Base-by-base conservation (phyloP, 208 protist genomes). In the Leishmania tropica region DNA sequence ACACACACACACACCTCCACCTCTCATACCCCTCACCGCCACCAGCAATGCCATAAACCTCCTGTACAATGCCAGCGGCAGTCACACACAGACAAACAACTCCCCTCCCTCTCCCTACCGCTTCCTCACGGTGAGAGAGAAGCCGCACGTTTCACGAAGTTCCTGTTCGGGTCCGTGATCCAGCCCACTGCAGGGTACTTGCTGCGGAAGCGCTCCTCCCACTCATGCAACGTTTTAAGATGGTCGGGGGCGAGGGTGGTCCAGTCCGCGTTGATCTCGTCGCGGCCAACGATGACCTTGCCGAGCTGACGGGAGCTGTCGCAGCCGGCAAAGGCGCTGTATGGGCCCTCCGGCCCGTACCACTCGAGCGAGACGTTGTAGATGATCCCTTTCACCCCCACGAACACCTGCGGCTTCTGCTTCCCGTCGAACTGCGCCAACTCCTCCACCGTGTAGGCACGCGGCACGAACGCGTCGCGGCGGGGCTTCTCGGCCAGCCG, bases 251-350 rank as follows among this genome's bases (percentile, higher is more conserved):
- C 86, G 13, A 98, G 93, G n/a, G 80, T 89, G 17, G 92, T 94
- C 94, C 95, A 98, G 79, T 97, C 91, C 17, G 90, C 89, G 81
- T 97, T 97, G 71, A 88, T 86, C 80, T 98, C 95, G 45, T 94
- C 87, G 24, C 87, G 88, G 48, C 92, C 87, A 4, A 98, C 95
- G 21, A 89, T 85, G 75, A 96, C 88, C 81, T 98, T 98, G 51
- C 91, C 95, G 31, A 98, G 85, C 37, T 96, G 91, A 17, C 95
- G 93, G 3, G 93, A 96, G 86, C 90, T 92, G 83, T 98, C 95
- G 71, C 91, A 87, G 48, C 93, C 95, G 17, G 95, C 89, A 85
- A 98, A 98, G 64, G 91, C 92, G 78, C 92, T 95, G 91, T 98
- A 98, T 3, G 92, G 91, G 28, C 87, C 84, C 21, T 90, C 88